Evolutionary conservation across 345 rosid species (phyloP).

Genomic region (Acer saccharum): DNA sequence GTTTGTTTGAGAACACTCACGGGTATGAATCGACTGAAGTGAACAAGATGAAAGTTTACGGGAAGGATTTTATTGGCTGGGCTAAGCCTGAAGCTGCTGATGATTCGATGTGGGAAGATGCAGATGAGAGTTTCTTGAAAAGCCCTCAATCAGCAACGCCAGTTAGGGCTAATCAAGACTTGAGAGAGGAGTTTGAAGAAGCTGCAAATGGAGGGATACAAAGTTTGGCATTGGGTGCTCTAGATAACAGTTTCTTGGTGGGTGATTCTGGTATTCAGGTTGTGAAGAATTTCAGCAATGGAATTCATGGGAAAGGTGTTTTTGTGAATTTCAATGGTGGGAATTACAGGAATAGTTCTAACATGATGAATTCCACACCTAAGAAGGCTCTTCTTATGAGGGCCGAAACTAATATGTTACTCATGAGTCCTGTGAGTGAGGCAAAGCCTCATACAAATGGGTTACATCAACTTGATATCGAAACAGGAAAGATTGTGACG

Average conservation of each 20-base stretch:
- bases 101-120: constrained; percentile 99
- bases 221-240: constrained; percentile 95
- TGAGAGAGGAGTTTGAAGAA: constrained; percentile 94
- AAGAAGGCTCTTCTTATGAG: constrained; percentile 93
- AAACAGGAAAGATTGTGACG: constrained; percentile 85
- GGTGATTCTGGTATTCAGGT: constrained; percentile 93
- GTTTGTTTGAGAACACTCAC: constrained; percentile 85
- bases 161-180: constrained; percentile 57
- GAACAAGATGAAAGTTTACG: constrained; percentile 75
- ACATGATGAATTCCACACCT: constrained; percentile 59
- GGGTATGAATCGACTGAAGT: constrained; percentile 85
- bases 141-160: constrained; percentile 73
- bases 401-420: constrained; percentile 95
- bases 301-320: constrained; percentile 94
- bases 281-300: constrained; percentile 86
- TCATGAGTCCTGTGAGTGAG: constrained; percentile 87
- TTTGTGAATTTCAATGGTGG: constrained; percentile 74
- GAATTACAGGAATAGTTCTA: constrained; percentile 34
- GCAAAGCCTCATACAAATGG: constrained; percentile 71
- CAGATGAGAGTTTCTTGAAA: constrained; percentile 63
- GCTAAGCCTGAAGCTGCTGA: constrained; percentile 91
- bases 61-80: constrained; percentile 93
- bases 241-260: constrained; percentile 95
- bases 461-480: constrained; percentile 95
- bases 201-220: constrained; percentile 85